Percentiles rank a stretch among this genome's conserved stretches.
Evolutionary conservation across 495 filamentous ascomycete species (phyloP).

Genomic region (Recurvomyces mirabilis): DNA sequence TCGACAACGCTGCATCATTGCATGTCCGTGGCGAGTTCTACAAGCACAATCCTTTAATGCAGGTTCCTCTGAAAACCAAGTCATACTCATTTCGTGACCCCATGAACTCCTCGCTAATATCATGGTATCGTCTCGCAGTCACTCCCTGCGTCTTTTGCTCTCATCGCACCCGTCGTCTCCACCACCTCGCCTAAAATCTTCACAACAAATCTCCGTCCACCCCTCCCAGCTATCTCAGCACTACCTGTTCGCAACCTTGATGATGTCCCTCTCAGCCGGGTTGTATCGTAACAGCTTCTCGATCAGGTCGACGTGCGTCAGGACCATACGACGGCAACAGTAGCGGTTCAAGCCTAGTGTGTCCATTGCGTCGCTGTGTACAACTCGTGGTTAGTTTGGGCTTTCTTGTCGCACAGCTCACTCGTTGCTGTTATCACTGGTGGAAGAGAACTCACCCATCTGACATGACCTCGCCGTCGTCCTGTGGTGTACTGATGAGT

Average conservation of each 20-base stretch:
- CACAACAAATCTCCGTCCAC: too few species aligned
- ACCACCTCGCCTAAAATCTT: too few species aligned
- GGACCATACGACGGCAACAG: constrained; percentile 96
- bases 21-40: too few species aligned
- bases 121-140: too few species aligned
- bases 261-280: constrained; percentile 21
- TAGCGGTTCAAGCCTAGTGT: constrained; percentile 85
- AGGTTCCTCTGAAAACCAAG: too few species aligned
- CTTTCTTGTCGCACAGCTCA: background rate
- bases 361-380: constrained; percentile 58
- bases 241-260: constrained; percentile 8
- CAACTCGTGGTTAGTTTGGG: background rate
- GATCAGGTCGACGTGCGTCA: constrained; percentile 99
- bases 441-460: constrained; percentile 55
- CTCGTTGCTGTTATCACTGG: background rate
- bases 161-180: too few species aligned
- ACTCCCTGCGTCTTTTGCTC: too few species aligned
- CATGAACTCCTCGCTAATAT: too few species aligned
- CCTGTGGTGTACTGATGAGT: constrained; percentile 56
- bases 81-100: too few species aligned
- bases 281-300: constrained; percentile 88
- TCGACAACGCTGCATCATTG: too few species aligned
- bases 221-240: too few species aligned
- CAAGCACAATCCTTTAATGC: too few species aligned
- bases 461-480: constrained; percentile 35